phyloP scores from a whole-genome alignment of 202 grass and related monocot species.

The Panicum hallii region DNA sequence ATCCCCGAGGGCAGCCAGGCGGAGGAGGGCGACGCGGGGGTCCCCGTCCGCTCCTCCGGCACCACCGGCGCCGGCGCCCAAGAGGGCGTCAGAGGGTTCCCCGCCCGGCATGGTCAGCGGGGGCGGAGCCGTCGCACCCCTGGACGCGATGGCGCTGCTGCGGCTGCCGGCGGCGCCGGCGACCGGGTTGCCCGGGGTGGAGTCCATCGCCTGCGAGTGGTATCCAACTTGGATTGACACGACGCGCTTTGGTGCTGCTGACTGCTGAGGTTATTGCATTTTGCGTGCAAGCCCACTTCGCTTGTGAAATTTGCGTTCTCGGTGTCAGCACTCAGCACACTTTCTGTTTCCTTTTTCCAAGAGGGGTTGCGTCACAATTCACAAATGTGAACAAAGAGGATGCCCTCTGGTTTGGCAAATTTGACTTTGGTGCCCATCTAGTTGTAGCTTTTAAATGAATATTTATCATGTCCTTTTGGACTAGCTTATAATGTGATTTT shows the following conservation, averaged over 20 bases:
- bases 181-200: slow-evolving; percentile 22
- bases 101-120: background rate
- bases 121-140: background rate
- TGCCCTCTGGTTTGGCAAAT: background rate
- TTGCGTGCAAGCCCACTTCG: slow-evolving; percentile 21
- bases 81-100: background rate
- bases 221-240: slow-evolving; percentile 24
- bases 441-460: no score
- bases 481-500: no score
- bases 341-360: background rate
- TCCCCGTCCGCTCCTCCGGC: slow-evolving; percentile 41
- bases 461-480: no score
- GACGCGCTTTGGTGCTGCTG: slow-evolving; percentile 28
- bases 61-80: background rate
- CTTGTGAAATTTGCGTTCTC: background rate
- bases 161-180: slow-evolving; percentile 36
- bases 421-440: background rate
- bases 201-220: slow-evolving; percentile 33
- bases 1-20: slow-evolving; percentile 65
- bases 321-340: background rate
- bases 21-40: slow-evolving; percentile 56
- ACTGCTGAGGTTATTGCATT: background rate
- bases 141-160: background rate
- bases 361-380: background rate
- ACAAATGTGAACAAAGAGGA: background rate